Conservation (phyloP, 805 yeast genomes). For the Starmerella khaoyaiensis region DNA sequence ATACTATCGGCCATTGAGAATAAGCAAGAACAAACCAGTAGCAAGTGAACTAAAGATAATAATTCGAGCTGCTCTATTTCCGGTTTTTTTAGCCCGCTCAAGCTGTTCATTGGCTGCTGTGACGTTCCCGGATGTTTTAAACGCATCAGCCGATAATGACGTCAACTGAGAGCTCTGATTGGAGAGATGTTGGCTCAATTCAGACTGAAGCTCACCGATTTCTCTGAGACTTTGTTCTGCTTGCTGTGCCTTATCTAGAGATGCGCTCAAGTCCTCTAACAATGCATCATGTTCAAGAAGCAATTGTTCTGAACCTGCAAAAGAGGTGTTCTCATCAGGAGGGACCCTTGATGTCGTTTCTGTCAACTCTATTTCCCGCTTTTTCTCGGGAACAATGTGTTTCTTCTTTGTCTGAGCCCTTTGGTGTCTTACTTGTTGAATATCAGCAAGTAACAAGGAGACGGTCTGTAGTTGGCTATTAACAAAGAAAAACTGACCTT, state of each 20-base stretch:
- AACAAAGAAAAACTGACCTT: slow-evolving; percentile 29
- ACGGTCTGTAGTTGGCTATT: slow-evolving; percentile 25
- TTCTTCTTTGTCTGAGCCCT: slow-evolving; percentile 1
- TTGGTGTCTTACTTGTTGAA: slow-evolving; percentile 29
- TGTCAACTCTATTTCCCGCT: neutral
- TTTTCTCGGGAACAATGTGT: neutral
- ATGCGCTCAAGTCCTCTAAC: slow-evolving; percentile 28
- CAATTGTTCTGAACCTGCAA: neutral
- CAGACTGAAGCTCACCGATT: slow-evolving; percentile 61
- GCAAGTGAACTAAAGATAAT: slow-evolving; percentile 43
- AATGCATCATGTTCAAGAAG: slow-evolving; percentile 30
- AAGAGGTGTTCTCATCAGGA: neutral
- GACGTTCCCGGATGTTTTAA: slow-evolving; percentile 51
- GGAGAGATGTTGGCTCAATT: slow-evolving; percentile 57
- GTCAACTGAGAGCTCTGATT: slow-evolving; percentile 60
- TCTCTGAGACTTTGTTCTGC: slow-evolving; percentile 38
- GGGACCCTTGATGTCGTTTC: neutral
- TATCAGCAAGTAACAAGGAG: slow-evolving; percentile 26
- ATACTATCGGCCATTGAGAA: slow-evolving; percentile 26
- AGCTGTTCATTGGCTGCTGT: slow-evolving; percentile 58
- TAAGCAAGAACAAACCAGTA: slow-evolving; percentile 43
- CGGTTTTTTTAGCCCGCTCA: slow-evolving; percentile 51
- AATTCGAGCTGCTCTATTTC: slow-evolving; percentile 47
- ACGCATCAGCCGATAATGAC: slow-evolving; percentile 51
- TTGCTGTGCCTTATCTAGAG: slow-evolving; percentile 28